A percentile compares a stretch with the other conserved stretches of the same genome.
These are phyloP conservation scores for Endotrypanum monterogeii DNA, from an alignment of 208 protist species.

Conservation along the genomic window DNA sequence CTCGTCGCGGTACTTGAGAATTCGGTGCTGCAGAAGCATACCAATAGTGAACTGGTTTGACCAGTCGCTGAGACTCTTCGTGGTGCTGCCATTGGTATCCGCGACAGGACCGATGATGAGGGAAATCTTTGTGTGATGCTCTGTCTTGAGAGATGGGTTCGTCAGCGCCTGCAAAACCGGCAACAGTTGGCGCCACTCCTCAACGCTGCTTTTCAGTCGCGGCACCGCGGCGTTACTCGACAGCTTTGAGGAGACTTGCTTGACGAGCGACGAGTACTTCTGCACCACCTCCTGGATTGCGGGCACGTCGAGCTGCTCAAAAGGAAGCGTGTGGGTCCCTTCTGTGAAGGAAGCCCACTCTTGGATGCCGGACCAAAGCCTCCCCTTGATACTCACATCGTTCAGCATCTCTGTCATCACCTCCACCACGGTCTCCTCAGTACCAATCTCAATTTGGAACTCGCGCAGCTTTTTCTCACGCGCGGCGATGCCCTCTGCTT, in stretches of 20 bases:
- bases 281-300: constrained; percentile 80
- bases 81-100: constrained; percentile 47
- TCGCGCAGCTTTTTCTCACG: constrained; percentile 87
- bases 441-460: constrained; percentile 90
- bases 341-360: constrained; percentile 87
- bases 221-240: constrained; percentile 81
- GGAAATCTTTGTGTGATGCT: constrained; percentile 83
- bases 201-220: constrained; percentile 84
- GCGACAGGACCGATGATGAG: constrained; percentile 70
- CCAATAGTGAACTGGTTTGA: constrained; percentile 85
- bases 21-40: constrained; percentile 87
- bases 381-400: constrained; percentile 90
- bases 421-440: constrained; percentile 90
- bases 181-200: constrained; percentile 93
- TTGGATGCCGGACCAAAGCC: constrained; percentile 83
- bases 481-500: constrained; percentile 82
- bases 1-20: constrained; percentile 86
- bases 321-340: constrained; percentile 57
- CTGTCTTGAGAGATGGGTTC: constrained; percentile 92
- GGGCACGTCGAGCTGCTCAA: constrained; percentile 77
- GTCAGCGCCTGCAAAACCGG: constrained; percentile 93
- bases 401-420: constrained; percentile 92
- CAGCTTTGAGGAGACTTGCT: constrained; percentile 91
- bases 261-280: constrained; percentile 87
- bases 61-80: constrained; percentile 79